A percentile compares a stretch with the other conserved stretches of the same genome.
Evolutionary conservation across 2,329 filamentous ascomycete genomes (phyloP).

Genomic region (Claviceps purpurea): DNA sequence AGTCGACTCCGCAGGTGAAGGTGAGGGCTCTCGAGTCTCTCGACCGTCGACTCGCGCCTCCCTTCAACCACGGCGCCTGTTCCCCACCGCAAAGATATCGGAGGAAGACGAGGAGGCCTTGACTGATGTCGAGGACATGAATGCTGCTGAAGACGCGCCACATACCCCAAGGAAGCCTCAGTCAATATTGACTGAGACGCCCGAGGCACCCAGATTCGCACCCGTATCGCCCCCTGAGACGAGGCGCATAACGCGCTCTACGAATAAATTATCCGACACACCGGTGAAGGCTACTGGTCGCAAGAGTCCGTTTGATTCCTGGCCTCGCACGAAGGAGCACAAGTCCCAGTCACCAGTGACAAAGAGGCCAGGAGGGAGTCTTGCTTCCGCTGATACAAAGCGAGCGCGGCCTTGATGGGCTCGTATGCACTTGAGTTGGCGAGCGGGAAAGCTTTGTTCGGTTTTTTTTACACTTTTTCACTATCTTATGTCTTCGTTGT

Average conservation of each 20-base stretch:
- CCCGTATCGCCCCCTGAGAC: constrained; percentile 52
- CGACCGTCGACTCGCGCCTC: constrained; percentile 50
- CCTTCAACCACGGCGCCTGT: constrained; percentile 60
- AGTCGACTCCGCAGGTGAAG: constrained; percentile 20
- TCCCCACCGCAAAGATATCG: constrained; percentile 38
- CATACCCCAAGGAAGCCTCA: constrained; percentile 26
- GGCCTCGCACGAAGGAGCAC: constrained; percentile 50
- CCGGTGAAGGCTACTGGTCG: constrained; percentile 26
- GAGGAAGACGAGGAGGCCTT: constrained; percentile 43
- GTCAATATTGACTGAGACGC: constrained; percentile 26
- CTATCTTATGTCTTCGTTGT: neutral
- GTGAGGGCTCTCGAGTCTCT: constrained; percentile 21
- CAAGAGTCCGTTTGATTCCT: constrained; percentile 52
- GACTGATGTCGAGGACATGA: constrained; percentile 43
- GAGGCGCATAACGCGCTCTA: constrained; percentile 42
- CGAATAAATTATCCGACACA: constrained; percentile 34
- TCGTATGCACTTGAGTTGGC: neutral
- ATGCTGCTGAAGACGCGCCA: constrained; percentile 15
- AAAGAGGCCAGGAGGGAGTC: constrained; percentile 27
- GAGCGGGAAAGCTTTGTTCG: neutral
- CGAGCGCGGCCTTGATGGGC: constrained; percentile 19
- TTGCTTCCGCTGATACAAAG: constrained; percentile 19
- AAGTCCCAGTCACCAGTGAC: constrained; percentile 30
- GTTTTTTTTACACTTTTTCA: neutral
- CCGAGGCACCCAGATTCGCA: constrained; percentile 40